Evolutionary conservation across 306 rosid species (phyloP), one percentile per base, ranked within the genome.

Genomic region (Ammopiptanthus mongolicus): DNA sequence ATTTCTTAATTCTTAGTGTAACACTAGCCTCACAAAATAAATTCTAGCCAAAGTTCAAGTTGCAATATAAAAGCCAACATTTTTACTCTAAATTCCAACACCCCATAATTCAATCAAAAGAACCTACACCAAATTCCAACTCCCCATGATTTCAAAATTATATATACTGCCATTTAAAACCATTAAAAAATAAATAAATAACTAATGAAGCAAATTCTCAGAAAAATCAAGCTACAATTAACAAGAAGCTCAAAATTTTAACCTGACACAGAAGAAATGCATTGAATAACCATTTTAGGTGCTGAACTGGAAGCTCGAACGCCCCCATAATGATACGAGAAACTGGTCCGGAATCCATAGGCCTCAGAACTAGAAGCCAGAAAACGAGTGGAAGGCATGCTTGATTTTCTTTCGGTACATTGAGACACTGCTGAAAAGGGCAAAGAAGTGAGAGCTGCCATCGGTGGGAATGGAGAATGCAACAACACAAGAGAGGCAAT

Each of bases 401-500:
- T 44, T 8, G 53, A 13, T 78, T 82, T 86, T 71, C 85, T 80
- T 4, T 90, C 86, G 0, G 91, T 83, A 52, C 80, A 91, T 14
- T 87, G 91, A 75, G 57, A 76, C 2, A 85, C 33, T 6, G 86
- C 85, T 34, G 96, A 89, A 78, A 91, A 87, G 33, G 96, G 87
- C 56, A 89, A 56, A 63, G 96, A 85, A 81, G 84, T 80, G 60
- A 93, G 83, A 37, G 96, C 88, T 0, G 94, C 97, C 98, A 91
- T 93, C 64, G 8, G 3, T 37, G 34, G 51, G 9, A 46, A 23
- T 62, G 70, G 8, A 61, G 67, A 77, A 17, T 46, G 63, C 51
- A 19, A 60, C 33, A 2, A 60, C 41, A 2, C 5, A 2, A 31
- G 53, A 36, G 62, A 74, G 5, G 11, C 2, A 33, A 71, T 55